Evolutionary conservation across 2,329 filamentous ascomycete genomes (phyloP), one percentile per base, ranked within the genome.

Genomic region (Didymella pomorum): DNA sequence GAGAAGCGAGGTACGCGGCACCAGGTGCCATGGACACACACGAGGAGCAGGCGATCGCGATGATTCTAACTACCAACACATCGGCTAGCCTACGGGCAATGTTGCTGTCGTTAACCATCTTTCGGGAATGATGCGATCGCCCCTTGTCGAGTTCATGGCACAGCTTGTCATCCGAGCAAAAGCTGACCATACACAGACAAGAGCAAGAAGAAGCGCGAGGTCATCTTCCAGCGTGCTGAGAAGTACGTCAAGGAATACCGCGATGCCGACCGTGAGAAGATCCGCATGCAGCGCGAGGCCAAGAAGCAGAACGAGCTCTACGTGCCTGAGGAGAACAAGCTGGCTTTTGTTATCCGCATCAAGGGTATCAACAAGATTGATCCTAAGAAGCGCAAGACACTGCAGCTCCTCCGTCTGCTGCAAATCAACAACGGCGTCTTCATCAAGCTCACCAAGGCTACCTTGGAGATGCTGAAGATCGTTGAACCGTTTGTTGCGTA

Each of bases 311-410:
- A 94, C 81, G 91, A 87, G 80, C 95, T 94, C 87, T 95, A 96
- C 83, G 90, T 99, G 73, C 89, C 92, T 68, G 93, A 92, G 68
- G 93, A 99, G 88, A 84, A 91, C 79, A 97, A 97, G 85, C 86
- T 99, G 78, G 93, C 94, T 85, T 99, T 99, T 82, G 89, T 99
- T 76, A 85, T 98, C 83, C 94, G 95, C 82, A 99, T 99, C 88
- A 99, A 99, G 92, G 95, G 89, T 96, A 98, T 99, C 93, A 98
- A 98, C 92, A 99, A 99, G 91, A 98, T 99, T 77, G 89, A 96
- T 80, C 95, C 95, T 76, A 98, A 99, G 91, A 96, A 96, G 83
- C 93, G 95, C 87, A 99, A 99, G 90, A 98, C 97, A 79, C 89
- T 99, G 76, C 95, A 99, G 86, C 92, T 99, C 64, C 93, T 99